phyloP scores from a whole-genome alignment of 2,329 filamentous ascomycete genomes.

The Pseudogymnoascus sp. region DNA sequence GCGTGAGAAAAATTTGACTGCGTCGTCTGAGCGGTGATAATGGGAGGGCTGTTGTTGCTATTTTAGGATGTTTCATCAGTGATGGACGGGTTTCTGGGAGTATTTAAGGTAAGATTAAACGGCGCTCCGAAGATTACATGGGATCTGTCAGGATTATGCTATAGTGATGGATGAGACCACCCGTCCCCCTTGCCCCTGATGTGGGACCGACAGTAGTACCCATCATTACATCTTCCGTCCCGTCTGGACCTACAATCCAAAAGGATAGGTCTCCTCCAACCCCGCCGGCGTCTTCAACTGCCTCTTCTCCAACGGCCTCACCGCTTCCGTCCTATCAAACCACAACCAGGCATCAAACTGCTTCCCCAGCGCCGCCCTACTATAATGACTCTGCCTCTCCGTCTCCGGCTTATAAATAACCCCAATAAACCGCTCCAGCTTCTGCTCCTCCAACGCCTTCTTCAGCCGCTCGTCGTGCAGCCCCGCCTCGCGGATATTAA shows the following conservation, averaged over 20 bases:
- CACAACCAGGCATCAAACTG: slow-evolving; percentile 8
- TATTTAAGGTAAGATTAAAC: background rate
- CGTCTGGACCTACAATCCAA: background rate
- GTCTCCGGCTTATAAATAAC: slow-evolving; percentile 37
- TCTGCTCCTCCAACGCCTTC: slow-evolving; percentile 30
- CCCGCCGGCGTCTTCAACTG: slow-evolving; percentile 6
- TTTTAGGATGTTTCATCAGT: background rate
- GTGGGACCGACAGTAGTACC: background rate
- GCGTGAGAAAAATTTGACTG: background rate
- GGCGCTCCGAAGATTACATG: background rate
- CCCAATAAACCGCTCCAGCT: slow-evolving; percentile 44
- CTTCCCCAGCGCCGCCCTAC: background rate
- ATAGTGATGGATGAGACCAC: background rate
- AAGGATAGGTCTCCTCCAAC: slow-evolving; percentile 9
- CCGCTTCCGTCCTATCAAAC: background rate
- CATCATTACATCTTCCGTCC: background rate
- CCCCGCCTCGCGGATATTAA: slow-evolving; percentile 35
- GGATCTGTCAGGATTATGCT: background rate
- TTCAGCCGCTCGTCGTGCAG: slow-evolving; percentile 29
- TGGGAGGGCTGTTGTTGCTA: background rate
- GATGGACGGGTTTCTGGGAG: background rate
- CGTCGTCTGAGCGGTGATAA: background rate
- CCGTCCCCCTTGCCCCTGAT: background rate
- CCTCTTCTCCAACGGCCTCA: background rate
- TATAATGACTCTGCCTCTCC: slow-evolving; percentile 8